Conservation (phyloP, 2,329 filamentous ascomycete genomes). For the Talaromyces sp. region DNA sequence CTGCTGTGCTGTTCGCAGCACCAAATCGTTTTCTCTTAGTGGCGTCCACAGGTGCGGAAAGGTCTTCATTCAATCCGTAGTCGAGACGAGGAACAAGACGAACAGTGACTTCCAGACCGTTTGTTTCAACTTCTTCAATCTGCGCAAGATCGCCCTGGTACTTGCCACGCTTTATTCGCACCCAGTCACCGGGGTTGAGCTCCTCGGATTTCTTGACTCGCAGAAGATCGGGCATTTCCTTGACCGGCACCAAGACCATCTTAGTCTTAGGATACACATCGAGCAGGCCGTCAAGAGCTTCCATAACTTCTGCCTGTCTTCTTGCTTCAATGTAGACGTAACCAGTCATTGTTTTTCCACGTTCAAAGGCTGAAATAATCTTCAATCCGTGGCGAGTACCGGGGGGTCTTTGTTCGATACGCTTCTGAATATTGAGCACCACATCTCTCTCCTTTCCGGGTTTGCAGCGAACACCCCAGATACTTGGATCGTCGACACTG, state of each 20-base stretch:
- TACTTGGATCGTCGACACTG: slow-evolving; percentile 90
- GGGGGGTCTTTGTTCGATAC: slow-evolving; percentile 71
- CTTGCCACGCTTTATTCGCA: slow-evolving; percentile 77
- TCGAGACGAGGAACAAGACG: slow-evolving; percentile 87
- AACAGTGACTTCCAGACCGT: slow-evolving; percentile 83
- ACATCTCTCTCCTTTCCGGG: slow-evolving; percentile 95
- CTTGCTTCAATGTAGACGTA: slow-evolving; percentile 94
- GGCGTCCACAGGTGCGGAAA: slow-evolving; percentile 53
- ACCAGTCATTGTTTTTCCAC: slow-evolving; percentile 83
- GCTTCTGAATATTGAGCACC: slow-evolving; percentile 81
- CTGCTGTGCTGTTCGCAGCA: slow-evolving; percentile 51
- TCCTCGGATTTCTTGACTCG: slow-evolving; percentile 82
- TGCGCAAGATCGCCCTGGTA: slow-evolving; percentile 89
- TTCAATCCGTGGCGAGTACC: slow-evolving; percentile 76
- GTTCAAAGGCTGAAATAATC: slow-evolving; percentile 89
- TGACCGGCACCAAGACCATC: slow-evolving; percentile 86
- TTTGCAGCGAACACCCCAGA: slow-evolving; percentile 91
- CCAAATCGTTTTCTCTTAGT: slow-evolving; percentile 75
- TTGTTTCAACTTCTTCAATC: slow-evolving; percentile 87
- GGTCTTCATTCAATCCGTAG: slow-evolving; percentile 85
- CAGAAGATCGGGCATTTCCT: slow-evolving; percentile 96
- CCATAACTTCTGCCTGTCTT: slow-evolving; percentile 79
- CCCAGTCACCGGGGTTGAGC: slow-evolving; percentile 84
- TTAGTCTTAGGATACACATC: slow-evolving; percentile 88
- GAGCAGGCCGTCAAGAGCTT: slow-evolving; percentile 77